A percentile compares a stretch with the other conserved stretches of the same genome.
Conservation (phyloP, 495 filamentous ascomycete genomes). For the Penicillium lagena region DNA sequence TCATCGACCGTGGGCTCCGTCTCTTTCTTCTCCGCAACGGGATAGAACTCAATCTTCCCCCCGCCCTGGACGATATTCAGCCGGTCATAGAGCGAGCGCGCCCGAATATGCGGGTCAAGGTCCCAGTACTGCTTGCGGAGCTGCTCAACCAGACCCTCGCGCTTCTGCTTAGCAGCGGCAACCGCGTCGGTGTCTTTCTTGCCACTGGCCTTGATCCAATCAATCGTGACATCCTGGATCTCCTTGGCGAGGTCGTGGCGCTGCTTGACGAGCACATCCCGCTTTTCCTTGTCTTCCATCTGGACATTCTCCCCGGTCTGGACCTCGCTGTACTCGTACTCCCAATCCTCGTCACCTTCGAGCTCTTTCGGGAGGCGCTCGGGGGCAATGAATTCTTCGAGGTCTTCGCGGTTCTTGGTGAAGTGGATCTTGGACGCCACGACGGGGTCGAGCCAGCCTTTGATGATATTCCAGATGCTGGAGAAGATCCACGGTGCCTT, state of each 20-base stretch:
- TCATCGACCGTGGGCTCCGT: constrained; percentile 7
- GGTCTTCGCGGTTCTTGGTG: constrained; percentile 73
- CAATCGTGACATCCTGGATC: constrained; percentile 62
- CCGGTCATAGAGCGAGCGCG: constrained; percentile 69
- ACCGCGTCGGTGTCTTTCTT: constrained; percentile 38
- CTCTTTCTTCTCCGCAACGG: constrained; percentile 21
- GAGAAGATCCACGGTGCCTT: constrained; percentile 97
- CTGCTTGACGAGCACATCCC: constrained; percentile 53
- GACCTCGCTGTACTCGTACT: constrained; percentile 73
- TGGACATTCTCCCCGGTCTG: constrained; percentile 58
- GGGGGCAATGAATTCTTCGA: constrained; percentile 67
- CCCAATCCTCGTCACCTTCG: constrained; percentile 77
- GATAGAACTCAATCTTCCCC: constrained; percentile 67
- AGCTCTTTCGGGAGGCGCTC: constrained; percentile 70
- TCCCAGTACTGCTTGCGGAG: constrained; percentile 78
- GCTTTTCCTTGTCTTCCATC: constrained; percentile 61
- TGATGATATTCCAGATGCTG: constrained; percentile 84
- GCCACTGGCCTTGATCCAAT: constrained; percentile 53
- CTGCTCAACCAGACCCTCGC: constrained; percentile 52
- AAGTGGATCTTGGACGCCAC: constrained; percentile 95
- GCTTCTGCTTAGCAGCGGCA: constrained; percentile 49
- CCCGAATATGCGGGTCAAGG: constrained; percentile 69
- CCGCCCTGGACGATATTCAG: constrained; percentile 58
- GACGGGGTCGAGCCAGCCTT: constrained; percentile 94
- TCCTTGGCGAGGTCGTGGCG: constrained; percentile 56